Conservation (phyloP, 2,329 filamentous ascomycete genomes). For the Fusarium multiceps region DNA sequence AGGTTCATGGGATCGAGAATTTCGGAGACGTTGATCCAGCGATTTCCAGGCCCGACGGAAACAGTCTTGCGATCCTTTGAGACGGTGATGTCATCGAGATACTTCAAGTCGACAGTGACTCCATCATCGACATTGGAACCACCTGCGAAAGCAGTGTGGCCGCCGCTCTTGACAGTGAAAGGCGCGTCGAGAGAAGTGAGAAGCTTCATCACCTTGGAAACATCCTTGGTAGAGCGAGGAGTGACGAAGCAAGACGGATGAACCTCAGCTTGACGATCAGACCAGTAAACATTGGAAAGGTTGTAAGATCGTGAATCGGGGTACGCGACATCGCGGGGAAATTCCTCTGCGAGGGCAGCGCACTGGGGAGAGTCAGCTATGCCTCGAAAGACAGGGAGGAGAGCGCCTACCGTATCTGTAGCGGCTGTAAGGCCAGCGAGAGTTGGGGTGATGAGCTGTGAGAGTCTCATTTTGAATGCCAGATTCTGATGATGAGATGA, state of each 20-base stretch:
- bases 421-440: neutral
- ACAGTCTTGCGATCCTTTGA: conserved; percentile 17
- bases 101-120: conserved; percentile 57
- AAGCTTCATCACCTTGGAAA: conserved; percentile 1
- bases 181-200: neutral
- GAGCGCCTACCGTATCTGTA: neutral
- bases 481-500: neutral
- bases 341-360: neutral
- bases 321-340: neutral
- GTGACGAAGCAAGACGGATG: conserved; percentile 8
- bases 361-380: neutral
- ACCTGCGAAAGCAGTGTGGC: conserved; percentile 60
- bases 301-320: conserved; percentile 2
- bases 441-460: neutral
- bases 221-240: neutral
- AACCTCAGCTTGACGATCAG: conserved; percentile 14
- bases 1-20: conserved; percentile 4
- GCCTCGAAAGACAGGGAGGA: too few relatives aligned
- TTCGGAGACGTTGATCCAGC: conserved; percentile 21
- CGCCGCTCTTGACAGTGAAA: conserved; percentile 65
- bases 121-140: conserved; percentile 56
- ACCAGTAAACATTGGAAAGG: conserved; percentile 18
- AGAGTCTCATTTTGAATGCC: neutral
- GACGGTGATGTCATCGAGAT: conserved; percentile 46
- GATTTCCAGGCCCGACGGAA: conserved; percentile 19